Percentiles rank a stretch among this genome's conserved stretches.
These are phyloP conservation scores for Phytophthora parvispora DNA, from an alignment of 352 stramenopile species.

Conservation along the genomic window DNA sequence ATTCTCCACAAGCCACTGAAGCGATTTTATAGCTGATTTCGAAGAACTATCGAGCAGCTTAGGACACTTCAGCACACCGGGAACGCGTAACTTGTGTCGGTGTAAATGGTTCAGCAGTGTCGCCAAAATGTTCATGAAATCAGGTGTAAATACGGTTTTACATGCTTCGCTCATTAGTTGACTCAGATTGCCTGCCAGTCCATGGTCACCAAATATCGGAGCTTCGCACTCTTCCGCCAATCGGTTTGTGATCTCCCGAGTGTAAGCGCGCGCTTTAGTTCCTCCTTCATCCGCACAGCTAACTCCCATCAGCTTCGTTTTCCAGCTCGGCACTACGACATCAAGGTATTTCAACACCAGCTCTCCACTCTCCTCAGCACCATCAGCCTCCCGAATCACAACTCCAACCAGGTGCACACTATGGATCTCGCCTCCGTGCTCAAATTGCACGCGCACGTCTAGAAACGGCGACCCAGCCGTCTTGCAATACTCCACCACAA, in stretches of 20 bases:
- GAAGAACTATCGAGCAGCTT: constrained; percentile 33
- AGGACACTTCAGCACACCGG: constrained; percentile 8
- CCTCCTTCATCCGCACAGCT: constrained; percentile 8
- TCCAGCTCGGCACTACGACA: constrained; percentile 28
- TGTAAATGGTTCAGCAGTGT: constrained; percentile 17
- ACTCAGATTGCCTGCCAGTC: constrained; percentile 22
- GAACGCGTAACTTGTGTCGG: constrained; percentile 4
- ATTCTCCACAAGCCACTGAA: constrained; percentile 27
- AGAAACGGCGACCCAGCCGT: constrained; percentile 27
- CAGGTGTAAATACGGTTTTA: constrained; percentile 11
- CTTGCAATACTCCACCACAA: constrained; percentile 17
- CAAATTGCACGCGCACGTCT: constrained; percentile 35
- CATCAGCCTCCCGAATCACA: constrained; percentile 11
- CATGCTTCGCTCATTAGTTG: constrained; percentile 27
- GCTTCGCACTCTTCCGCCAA: constrained; percentile 18
- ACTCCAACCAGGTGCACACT: constrained; percentile 30
- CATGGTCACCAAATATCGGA: constrained; percentile 20
- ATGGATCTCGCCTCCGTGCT: constrained; percentile 18
- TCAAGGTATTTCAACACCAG: constrained; percentile 27
- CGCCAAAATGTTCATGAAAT: constrained; percentile 26
- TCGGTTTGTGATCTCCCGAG: constrained; percentile 12
- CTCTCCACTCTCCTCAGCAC: constrained; percentile 12
- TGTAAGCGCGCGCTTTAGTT: constrained; percentile 1
- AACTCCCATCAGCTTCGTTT: constrained; percentile 24
- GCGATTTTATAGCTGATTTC: constrained; percentile 8